phyloP scores from a whole-genome alignment of 805 yeast species.

The Ogataea nonfermentans region DNA sequence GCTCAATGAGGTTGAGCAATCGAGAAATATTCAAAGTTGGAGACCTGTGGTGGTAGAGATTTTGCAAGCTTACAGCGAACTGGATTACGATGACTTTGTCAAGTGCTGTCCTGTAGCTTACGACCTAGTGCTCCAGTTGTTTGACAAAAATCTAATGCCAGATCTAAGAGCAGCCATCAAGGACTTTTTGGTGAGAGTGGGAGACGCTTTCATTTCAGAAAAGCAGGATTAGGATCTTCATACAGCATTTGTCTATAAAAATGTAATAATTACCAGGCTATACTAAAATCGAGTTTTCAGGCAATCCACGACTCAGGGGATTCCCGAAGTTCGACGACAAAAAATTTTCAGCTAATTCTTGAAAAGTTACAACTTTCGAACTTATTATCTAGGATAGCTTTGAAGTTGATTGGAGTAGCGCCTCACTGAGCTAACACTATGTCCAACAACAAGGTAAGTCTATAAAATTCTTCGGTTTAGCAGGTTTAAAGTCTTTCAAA shows the following conservation, averaged over 20 bases:
- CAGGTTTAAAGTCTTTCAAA: neutral
- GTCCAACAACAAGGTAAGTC: slow-evolving; percentile 32
- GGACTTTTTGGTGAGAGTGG: slow-evolving; percentile 54
- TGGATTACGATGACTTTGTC: slow-evolving; percentile 70
- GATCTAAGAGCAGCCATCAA: slow-evolving; percentile 63
- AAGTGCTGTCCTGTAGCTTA: slow-evolving; percentile 60
- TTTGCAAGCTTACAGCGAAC: slow-evolving; percentile 73
- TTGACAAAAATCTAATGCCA: slow-evolving; percentile 58
- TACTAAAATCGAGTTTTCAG: slow-evolving; percentile 2
- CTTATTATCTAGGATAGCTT: slow-evolving; percentile 7
- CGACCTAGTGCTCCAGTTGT: slow-evolving; percentile 52
- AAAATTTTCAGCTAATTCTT: slow-evolving; percentile 18
- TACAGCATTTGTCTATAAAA: slow-evolving; percentile 7
- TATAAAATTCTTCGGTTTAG: neutral
- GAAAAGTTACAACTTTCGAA: slow-evolving; percentile 10
- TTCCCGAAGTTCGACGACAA: slow-evolving; percentile 19
- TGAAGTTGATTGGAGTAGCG: slow-evolving; percentile 9
- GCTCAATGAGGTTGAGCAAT: slow-evolving; percentile 75
- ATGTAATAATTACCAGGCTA: neutral
- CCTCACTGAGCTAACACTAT: slow-evolving; percentile 15
- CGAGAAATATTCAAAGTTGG: slow-evolving; percentile 80
- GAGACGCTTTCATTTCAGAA: slow-evolving; percentile 36
- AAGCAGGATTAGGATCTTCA: slow-evolving; percentile 5
- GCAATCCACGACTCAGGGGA: slow-evolving; percentile 12
- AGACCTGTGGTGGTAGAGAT: slow-evolving; percentile 90